Base-by-base conservation (phyloP, 257 asterid species). In the Solanum peruvianum region DNA sequence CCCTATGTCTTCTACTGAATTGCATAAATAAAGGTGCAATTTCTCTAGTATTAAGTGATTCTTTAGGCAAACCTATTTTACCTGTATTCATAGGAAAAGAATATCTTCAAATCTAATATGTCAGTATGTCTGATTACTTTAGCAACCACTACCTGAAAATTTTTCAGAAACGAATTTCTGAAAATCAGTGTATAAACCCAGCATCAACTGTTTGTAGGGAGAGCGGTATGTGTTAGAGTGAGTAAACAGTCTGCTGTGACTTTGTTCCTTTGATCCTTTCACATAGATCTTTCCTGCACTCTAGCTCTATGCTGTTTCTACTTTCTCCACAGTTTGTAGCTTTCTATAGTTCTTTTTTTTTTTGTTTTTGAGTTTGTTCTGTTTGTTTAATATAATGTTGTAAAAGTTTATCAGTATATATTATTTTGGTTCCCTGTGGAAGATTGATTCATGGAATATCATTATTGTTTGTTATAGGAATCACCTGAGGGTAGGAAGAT, bases 401-500 rank as follows among this genome's bases (percentile, higher is more conserved):
- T n/a, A 81, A 31, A 80, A 18, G 35, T 81, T 15, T 49, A 31
- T 49, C 66, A 31, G 70, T 81, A 49, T 81, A 23, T 49, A 2
- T 31, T 31, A 20, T 6, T 47, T 31, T 20, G 5, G 39, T 52
- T 81, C 45, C 69, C 31, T 20, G 70, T 81, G 85, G 85, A 47
- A 29, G 44, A 52, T 27, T 70, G 85, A 52, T 69, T 7, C 67
- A 27, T 88, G 88, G 64, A 70, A 49, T 76, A n/a, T 44, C 47
- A 83, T 58, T 86, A 81, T 33, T 75, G 78, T 42, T 86, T 86
- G 66, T 87, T 89, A 72, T 89, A 97, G 99, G 97, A 90, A 92
- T 93, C 98, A 83, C 89, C 94, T 45, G 93, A 92, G 89, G 99
- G 99, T 75, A 93, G 88, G 92, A 93, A 90, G 90, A 94, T 94